Conservation (phyloP, 768 basidiomycete genomes). For the Lactarius quietus region DNA sequence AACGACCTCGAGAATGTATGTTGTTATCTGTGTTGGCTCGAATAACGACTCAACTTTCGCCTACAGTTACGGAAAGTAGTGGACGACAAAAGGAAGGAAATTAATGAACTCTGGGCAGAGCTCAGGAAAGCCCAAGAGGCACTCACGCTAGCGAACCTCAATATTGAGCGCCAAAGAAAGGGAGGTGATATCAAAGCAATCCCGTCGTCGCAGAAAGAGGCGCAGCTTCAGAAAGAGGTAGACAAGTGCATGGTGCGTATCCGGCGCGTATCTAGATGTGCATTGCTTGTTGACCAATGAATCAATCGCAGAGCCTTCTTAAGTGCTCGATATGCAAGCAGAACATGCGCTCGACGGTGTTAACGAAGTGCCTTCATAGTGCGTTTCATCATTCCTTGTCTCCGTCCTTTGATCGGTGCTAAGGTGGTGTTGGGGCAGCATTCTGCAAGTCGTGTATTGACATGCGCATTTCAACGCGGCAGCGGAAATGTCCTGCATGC, state of each 20-base stretch:
- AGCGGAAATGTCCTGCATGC: slow-evolving; percentile 93
- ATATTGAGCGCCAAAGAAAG: slow-evolving; percentile 37
- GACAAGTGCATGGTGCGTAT: slow-evolving; percentile 57
- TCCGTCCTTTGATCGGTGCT: slow-evolving; percentile 2
- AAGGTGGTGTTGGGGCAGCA: slow-evolving; percentile 42
- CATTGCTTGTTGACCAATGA: background rate
- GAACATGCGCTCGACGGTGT: slow-evolving; percentile 71
- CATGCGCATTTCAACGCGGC: slow-evolving; percentile 80
- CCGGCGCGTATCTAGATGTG: background rate
- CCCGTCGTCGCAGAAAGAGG: slow-evolving; percentile 32
- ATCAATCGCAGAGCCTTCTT: slow-evolving; percentile 58
- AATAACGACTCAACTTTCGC: background rate
- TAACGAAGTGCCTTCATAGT: slow-evolving; percentile 94
- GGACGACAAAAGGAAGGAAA: slow-evolving; percentile 13
- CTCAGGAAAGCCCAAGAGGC: slow-evolving; percentile 8
- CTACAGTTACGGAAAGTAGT: slow-evolving; percentile 1
- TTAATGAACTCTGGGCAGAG: background rate
- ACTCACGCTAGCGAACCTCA: slow-evolving; percentile 7
- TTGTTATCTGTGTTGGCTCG: background rate
- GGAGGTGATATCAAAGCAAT: slow-evolving; percentile 38
- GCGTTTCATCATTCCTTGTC: slow-evolving; percentile 35
- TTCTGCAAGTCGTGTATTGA: slow-evolving; percentile 87
- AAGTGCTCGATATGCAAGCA: slow-evolving; percentile 86
- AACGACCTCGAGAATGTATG: slow-evolving; percentile 12
- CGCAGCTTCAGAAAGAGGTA: slow-evolving; percentile 46